Evolutionary conservation across 1,284 basidiomycete species (phyloP).

Genomic region (Tetrapyrgos nigripes): DNA sequence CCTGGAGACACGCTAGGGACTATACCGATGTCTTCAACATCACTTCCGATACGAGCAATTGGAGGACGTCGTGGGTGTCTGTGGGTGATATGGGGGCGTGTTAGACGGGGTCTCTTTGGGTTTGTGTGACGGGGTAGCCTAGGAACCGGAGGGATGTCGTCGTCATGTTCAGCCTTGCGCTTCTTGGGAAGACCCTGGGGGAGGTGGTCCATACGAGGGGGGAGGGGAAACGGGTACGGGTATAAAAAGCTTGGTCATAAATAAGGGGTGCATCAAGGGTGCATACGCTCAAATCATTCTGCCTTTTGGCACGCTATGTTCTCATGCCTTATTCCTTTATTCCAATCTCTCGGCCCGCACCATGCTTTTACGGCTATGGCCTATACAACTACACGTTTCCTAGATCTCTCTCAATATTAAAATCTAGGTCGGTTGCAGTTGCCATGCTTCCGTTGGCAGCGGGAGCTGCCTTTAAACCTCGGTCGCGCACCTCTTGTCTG

Average conservation of each 20-base stretch:
- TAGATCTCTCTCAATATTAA: background rate
- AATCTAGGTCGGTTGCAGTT: background rate
- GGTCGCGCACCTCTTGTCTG: background rate
- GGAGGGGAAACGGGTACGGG: slow-evolving; percentile 20
- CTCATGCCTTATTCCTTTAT: background rate
- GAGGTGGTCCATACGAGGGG: slow-evolving; percentile 29
- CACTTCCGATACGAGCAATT: slow-evolving; percentile 46
- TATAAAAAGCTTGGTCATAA: slow-evolving; percentile 12
- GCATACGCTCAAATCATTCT: slow-evolving; percentile 9
- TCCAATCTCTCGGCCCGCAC: slow-evolving; percentile 6
- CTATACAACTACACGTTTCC: background rate
- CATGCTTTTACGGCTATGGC: background rate
- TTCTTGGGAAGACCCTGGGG: slow-evolving; percentile 59
- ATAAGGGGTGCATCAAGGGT: slow-evolving; percentile 47
- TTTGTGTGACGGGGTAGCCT: slow-evolving; percentile 28
- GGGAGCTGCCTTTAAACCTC: background rate
- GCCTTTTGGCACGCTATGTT: slow-evolving; percentile 1
- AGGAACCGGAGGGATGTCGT: slow-evolving; percentile 29
- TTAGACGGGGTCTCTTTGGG: slow-evolving; percentile 47
- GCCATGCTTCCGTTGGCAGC: background rate
- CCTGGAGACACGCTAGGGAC: slow-evolving; percentile 53
- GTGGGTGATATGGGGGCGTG: slow-evolving; percentile 6
- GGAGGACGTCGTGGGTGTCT: slow-evolving; percentile 35
- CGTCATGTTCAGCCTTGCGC: slow-evolving; percentile 60
- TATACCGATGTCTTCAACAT: slow-evolving; percentile 58